Percentiles rank a stretch among this genome's conserved stretches.
phyloP scores from a whole-genome alignment of 1,139 yeast genomes.

The Petasospora fabianii region DNA sequence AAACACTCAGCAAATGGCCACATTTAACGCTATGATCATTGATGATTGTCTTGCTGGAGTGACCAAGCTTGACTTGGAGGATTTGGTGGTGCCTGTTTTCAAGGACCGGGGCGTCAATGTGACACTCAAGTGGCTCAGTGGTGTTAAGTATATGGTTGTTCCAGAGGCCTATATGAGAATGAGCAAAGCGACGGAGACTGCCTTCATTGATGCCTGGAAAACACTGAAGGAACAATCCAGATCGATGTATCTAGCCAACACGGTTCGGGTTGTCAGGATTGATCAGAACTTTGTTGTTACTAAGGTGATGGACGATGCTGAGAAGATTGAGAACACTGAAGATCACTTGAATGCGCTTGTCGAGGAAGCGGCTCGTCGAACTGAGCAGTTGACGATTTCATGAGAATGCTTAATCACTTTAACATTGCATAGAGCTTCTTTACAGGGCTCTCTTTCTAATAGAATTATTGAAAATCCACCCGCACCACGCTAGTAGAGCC shows the following conservation, averaged over 20 bases:
- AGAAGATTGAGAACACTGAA: no score
- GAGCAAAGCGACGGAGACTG: constrained; percentile 27
- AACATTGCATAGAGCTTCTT: no score
- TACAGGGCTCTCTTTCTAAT: no score
- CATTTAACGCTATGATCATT: constrained; percentile 50
- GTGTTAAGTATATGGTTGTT: constrained; percentile 42
- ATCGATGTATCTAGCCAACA: constrained; percentile 28
- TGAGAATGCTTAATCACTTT: no score
- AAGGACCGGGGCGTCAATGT: constrained; percentile 26
- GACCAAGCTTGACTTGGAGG: constrained; percentile 42
- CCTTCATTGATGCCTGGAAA: constrained; percentile 26
- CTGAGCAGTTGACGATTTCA: no score
- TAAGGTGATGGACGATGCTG: neutral
- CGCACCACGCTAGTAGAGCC: no score
- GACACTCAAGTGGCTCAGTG: constrained; percentile 38
- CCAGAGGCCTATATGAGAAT: constrained; percentile 32
- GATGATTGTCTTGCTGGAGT: constrained; percentile 53
- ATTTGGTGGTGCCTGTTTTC: constrained; percentile 31
- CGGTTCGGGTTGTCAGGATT: constrained; percentile 27
- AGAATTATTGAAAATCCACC: no score
- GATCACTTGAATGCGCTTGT: no score
- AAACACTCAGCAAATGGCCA: no score
- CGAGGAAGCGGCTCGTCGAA: no score
- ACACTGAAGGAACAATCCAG: constrained; percentile 23
- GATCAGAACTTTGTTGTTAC: constrained; percentile 15